Evolutionary conservation across 805 yeast species (phyloP).

Genomic region (Ogataea saltuana): DNA sequence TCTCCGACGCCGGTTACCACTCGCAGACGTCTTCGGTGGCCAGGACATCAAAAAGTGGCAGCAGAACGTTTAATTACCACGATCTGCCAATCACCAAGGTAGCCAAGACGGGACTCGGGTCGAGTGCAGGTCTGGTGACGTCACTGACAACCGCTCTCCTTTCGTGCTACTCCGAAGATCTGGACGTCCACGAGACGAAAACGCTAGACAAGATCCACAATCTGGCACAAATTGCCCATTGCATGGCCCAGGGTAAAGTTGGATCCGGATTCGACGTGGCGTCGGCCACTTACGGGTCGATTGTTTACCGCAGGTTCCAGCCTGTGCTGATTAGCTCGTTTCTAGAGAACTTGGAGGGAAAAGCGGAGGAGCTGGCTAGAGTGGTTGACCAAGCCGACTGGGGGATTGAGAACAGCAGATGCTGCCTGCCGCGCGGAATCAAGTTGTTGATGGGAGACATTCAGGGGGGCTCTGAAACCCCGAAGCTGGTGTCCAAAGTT

Average conservation of each 20-base stretch:
- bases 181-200: conserved; percentile 31
- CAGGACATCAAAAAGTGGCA: conserved; percentile 38
- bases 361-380: conserved; percentile 34
- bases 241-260: conserved; percentile 90
- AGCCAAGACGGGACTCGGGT: conserved; percentile 93
- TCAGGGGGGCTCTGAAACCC: conserved; percentile 90
- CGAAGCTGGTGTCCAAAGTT: conserved; percentile 79
- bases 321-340: conserved; percentile 48
- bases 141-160: conserved; percentile 72
- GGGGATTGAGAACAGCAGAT: conserved; percentile 56
- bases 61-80: conserved; percentile 60
- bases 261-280: conserved; percentile 99
- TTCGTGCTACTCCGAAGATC: conserved; percentile 40
- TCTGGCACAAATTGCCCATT: conserved; percentile 85
- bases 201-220: conserved; percentile 62
- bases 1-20: conserved; percentile 87
- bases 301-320: conserved; percentile 73
- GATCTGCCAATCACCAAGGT: conserved; percentile 60
- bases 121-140: conserved; percentile 91
- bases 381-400: conserved; percentile 53
- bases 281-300: conserved; percentile 90
- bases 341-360: conserved; percentile 14
- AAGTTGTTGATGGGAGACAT: conserved; percentile 91
- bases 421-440: conserved; percentile 68
- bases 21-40: conserved; percentile 56